These are phyloP conservation scores for Zygoascus bituminiphila DNA, from an alignment of 805 yeast genomes.

Conservation along the genomic window DNA sequence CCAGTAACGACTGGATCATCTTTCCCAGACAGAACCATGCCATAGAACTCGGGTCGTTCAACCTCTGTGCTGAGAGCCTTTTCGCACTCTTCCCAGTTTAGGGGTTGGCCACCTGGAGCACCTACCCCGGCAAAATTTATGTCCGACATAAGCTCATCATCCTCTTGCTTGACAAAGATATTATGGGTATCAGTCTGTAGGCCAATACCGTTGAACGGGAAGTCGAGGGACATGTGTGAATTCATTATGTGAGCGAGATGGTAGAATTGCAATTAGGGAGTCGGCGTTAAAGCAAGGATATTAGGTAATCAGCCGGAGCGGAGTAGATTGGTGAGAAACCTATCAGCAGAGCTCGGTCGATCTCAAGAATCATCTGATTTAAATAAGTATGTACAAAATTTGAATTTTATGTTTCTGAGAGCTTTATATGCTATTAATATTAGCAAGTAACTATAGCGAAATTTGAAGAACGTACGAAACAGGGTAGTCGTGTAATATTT, in stretches of 20 bases:
- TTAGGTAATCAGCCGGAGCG: too few relatives aligned
- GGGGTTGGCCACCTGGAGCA: neutral
- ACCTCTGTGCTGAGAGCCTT: neutral
- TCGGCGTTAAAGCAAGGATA: neutral
- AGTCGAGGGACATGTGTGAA: neutral
- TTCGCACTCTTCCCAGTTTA: slow-evolving; percentile 1
- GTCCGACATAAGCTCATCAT: neutral
- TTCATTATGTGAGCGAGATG: neutral
- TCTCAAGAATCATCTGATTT: too few relatives aligned
- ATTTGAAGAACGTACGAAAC: too few relatives aligned
- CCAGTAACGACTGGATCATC: neutral
- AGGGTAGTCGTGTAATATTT: too few relatives aligned
- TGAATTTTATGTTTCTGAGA: too few relatives aligned
- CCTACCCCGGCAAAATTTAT: neutral
- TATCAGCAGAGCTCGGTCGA: too few relatives aligned
- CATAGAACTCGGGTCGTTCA: neutral
- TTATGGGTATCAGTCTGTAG: neutral
- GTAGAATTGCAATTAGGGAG: neutral
- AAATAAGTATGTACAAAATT: too few relatives aligned
- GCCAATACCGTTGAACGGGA: neutral
- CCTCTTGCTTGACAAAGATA: neutral
- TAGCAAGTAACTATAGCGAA: too few relatives aligned
- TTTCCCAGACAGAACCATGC: too few relatives aligned
- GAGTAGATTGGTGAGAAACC: too few relatives aligned
- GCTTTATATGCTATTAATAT: too few relatives aligned